Evolutionary conservation across 2,329 filamentous ascomycete genomes (phyloP).

Genomic region (Curvularia sp.): DNA sequence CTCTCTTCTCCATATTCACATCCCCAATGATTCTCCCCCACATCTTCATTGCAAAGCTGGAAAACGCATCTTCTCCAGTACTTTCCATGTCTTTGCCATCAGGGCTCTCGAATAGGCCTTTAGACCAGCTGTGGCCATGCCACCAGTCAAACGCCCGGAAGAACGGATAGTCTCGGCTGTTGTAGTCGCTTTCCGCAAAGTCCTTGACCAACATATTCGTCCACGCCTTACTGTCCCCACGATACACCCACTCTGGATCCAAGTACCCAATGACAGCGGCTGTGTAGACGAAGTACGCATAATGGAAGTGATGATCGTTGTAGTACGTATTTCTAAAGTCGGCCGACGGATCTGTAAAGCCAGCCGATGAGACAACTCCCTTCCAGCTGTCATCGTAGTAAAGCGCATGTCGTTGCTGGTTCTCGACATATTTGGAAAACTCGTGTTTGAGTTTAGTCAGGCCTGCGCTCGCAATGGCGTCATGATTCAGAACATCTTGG

Average conservation of each 20-base stretch:
- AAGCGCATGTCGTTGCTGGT: conserved; percentile 57
- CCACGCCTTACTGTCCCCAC: conserved; percentile 72
- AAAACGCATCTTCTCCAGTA: conserved; percentile 88
- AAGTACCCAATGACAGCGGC: conserved; percentile 83
- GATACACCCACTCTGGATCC: conserved; percentile 73
- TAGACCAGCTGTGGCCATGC: conserved; percentile 93
- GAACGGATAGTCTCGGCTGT: conserved; percentile 70
- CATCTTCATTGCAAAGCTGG: conserved; percentile 87
- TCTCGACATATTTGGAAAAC: conserved; percentile 57
- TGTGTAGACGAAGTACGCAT: conserved; percentile 86
- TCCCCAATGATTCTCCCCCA: conserved; percentile 86
- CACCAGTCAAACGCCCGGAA: conserved; percentile 92
- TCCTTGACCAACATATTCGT: conserved; percentile 87
- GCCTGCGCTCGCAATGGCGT: conserved; percentile 56
- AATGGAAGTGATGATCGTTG: conserved; percentile 71
- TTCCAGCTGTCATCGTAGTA: conserved; percentile 72
- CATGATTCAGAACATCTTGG: conserved; percentile 66
- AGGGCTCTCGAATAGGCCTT: conserved; percentile 71
- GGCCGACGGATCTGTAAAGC: conserved; percentile 72
- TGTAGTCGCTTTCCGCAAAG: conserved; percentile 78
- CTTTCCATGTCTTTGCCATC: conserved; percentile 89
- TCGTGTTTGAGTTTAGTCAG: conserved; percentile 58
- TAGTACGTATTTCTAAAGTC: conserved; percentile 90
- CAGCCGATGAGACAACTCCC: conserved; percentile 78
- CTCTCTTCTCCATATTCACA: conserved; percentile 75